Conservation (phyloP, 768 basidiomycete genomes). For the Lyophyllum shimeji region DNA sequence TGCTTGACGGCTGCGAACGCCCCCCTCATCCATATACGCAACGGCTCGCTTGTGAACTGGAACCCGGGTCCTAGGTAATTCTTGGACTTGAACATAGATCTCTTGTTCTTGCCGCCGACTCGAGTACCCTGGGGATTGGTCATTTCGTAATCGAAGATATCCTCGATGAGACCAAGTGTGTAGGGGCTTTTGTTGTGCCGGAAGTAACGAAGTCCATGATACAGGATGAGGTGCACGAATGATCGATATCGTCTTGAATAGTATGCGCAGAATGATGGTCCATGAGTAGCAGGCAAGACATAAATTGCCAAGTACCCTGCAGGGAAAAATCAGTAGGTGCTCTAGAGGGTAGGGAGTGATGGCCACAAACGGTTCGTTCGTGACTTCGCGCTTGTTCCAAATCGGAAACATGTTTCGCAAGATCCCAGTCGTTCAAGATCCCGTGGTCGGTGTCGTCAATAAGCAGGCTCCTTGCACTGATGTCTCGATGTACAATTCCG, state of each 20-base stretch:
- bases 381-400: background rate
- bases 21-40: background rate
- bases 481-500: constrained; percentile 10
- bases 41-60: background rate
- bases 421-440: constrained; percentile 16
- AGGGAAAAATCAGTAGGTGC: background rate
- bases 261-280: background rate
- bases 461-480: constrained; percentile 10
- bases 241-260: constrained; percentile 14
- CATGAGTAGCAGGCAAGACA: constrained; percentile 8
- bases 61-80: background rate
- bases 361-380: constrained; percentile 7
- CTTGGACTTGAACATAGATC: background rate
- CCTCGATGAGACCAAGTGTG: background rate
- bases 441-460: constrained; percentile 8
- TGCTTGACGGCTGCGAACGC: background rate
- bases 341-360: background rate
- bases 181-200: background rate
- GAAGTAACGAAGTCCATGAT: constrained; percentile 9
- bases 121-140: background rate
- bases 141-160: background rate
- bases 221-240: constrained; percentile 7
- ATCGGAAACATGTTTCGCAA: constrained; percentile 1
- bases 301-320: constrained; percentile 16
- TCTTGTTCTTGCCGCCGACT: background rate